A percentile compares a stretch with the other conserved stretches of the same genome.
Evolutionary conservation across 2,329 filamentous ascomycete species (phyloP).

Genomic region (Zasmidium cellare): DNA sequence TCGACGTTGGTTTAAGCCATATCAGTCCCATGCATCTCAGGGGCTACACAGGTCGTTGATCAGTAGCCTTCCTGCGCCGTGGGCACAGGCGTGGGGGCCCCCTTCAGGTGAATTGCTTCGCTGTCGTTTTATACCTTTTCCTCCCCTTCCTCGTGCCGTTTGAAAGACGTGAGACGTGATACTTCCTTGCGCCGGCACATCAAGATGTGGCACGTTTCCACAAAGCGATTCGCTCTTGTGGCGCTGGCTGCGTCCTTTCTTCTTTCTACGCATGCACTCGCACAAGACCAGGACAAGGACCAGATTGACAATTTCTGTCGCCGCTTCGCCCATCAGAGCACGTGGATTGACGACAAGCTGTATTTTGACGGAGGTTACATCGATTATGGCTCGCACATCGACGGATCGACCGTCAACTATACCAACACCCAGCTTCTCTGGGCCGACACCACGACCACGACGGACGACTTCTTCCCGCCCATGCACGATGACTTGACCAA

Average conservation of each 20-base stretch:
- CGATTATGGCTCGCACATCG: background rate
- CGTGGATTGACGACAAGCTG: slow-evolving; percentile 59
- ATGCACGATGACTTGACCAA: slow-evolving; percentile 38
- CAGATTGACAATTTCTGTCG: slow-evolving; percentile 54
- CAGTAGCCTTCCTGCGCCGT: too few relatives aligned
- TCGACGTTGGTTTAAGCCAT: too few relatives aligned
- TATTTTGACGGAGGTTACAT: slow-evolving; percentile 64
- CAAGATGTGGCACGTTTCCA: background rate
- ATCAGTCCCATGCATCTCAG: too few relatives aligned
- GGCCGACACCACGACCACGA: background rate
- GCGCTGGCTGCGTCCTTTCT: background rate
- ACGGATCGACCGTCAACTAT: background rate
- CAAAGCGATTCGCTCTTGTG: background rate
- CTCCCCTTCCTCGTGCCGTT: too few relatives aligned
- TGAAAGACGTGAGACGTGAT: too few relatives aligned
- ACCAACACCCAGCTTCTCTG: slow-evolving; percentile 1
- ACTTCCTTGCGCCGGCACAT: too few relatives aligned
- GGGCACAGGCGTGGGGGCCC: too few relatives aligned
- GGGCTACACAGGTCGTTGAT: too few relatives aligned
- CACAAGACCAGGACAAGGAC: slow-evolving; percentile 31
- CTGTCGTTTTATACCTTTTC: too few relatives aligned
- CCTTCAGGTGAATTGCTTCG: too few relatives aligned
- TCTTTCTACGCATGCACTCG: background rate
- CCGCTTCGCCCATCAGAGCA: slow-evolving; percentile 58
- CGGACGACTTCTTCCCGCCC: slow-evolving; percentile 48